Evolutionary conservation across 352 stramenopile genomes (phyloP).

Genomic region (Globisporangium irregulare): DNA sequence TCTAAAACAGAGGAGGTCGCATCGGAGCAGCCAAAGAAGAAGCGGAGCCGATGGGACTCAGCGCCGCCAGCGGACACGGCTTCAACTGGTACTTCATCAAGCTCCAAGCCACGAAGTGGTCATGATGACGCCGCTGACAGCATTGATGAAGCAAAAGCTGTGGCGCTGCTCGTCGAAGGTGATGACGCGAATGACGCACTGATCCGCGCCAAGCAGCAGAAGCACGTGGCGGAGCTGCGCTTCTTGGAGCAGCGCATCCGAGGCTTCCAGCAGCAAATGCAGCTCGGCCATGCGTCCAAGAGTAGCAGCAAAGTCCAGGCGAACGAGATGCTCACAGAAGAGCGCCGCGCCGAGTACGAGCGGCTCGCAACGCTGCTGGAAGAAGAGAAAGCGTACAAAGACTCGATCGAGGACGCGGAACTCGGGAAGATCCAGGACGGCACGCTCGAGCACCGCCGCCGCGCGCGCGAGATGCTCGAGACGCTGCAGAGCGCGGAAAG

Average conservation of each 20-base stretch:
- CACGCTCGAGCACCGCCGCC: conserved; percentile 21
- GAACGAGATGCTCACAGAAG: conserved; percentile 13
- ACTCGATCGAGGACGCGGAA: conserved; percentile 22
- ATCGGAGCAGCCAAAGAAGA: conserved; percentile 6
- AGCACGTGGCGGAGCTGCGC: conserved; percentile 19
- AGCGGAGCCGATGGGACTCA: conserved; percentile 20
- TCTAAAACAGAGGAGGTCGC: background rate
- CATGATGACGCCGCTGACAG: background rate
- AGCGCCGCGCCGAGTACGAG: conserved; percentile 16
- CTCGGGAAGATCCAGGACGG: conserved; percentile 19
- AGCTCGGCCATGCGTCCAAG: conserved; percentile 1
- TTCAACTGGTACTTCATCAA: background rate
- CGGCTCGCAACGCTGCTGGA: conserved; percentile 13
- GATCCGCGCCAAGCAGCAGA: conserved; percentile 23
- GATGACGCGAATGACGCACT: background rate
- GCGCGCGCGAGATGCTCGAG: conserved; percentile 23
- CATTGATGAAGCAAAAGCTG: background rate
- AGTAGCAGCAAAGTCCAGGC: conserved; percentile 1
- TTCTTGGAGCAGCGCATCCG: conserved; percentile 26
- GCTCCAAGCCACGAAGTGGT: background rate
- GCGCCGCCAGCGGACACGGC: background rate
- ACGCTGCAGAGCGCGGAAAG: conserved; percentile 20
- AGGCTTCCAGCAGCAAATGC: conserved; percentile 19
- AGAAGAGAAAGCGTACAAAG: conserved; percentile 15
- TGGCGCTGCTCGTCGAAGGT: conserved; percentile 3